Conservation (phyloP, 345 rosid genomes). For the Mallotus nudiflorus region DNA sequence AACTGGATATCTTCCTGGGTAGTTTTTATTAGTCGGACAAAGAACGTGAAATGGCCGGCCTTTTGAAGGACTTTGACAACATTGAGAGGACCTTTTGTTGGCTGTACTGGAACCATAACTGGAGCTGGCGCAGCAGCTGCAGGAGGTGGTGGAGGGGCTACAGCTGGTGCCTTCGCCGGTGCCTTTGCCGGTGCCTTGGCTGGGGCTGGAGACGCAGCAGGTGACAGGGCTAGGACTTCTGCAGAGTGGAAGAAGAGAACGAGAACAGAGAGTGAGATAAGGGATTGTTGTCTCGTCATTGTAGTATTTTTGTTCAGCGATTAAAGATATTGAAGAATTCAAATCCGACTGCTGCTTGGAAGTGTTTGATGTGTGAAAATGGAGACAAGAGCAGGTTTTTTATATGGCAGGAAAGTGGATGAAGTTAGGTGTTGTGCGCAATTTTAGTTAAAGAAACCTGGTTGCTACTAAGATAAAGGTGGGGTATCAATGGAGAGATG, state of each 20-base stretch:
- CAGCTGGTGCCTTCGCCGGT: neutral
- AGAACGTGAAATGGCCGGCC: constrained; percentile 23
- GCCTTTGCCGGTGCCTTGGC: neutral
- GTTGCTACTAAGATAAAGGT: constrained; percentile 5
- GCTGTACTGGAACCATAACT: constrained; percentile 17
- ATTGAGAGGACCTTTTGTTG: constrained; percentile 30
- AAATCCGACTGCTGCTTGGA: too few relatives aligned
- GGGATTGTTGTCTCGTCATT: constrained; percentile 9
- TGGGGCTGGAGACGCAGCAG: constrained; percentile 16
- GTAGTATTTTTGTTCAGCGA: neutral
- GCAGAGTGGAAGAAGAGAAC: constrained; percentile 28
- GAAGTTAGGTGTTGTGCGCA: neutral
- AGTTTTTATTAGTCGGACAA: constrained; percentile 25
- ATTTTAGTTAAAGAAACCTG: neutral
- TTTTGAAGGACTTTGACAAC: constrained; percentile 21
- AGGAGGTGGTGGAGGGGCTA: constrained; percentile 10
- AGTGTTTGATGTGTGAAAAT: neutral
- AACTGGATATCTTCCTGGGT: constrained; percentile 29
- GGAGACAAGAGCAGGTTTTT: neutral
- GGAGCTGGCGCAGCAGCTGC: constrained; percentile 13
- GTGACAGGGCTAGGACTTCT: constrained; percentile 8
- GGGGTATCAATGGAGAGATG: neutral
- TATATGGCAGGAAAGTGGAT: neutral
- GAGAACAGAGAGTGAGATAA: constrained; percentile 17
- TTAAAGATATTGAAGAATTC: too few relatives aligned